Conservation (phyloP, 2,329 filamentous ascomycete species). For the Talaromyces marneffei region DNA sequence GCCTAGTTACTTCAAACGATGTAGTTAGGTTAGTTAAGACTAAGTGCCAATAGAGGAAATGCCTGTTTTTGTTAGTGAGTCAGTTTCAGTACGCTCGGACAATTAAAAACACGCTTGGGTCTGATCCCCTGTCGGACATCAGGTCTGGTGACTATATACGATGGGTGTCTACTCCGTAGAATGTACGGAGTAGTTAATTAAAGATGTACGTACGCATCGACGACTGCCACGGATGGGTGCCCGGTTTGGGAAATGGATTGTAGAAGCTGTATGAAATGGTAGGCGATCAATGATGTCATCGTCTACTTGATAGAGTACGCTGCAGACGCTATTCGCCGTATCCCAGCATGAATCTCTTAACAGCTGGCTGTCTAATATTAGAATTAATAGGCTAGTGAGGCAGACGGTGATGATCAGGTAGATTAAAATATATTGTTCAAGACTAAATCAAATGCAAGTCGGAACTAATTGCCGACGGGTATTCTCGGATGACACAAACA, state of each 20-base stretch:
- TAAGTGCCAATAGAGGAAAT: background rate
- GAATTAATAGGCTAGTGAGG: background rate
- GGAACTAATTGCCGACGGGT: constrained; percentile 3
- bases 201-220: background rate
- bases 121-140: background rate
- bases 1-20: too few relatives aligned
- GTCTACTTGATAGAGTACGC: background rate
- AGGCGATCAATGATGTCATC: background rate
- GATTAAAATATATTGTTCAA: constrained; percentile 1
- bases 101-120: background rate
- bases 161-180: background rate
- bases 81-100: background rate
- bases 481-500: constrained; percentile 1
- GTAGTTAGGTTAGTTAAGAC: background rate
- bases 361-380: background rate
- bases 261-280: background rate
- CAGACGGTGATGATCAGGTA: background rate
- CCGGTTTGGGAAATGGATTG: background rate
- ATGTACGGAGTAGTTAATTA: background rate
- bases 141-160: background rate
- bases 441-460: constrained; percentile 3
- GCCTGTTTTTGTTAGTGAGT: background rate
- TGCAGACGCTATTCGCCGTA: background rate
- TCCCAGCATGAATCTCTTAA: background rate
- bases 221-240: background rate